Evolutionary conservation across 2,329 filamentous ascomycete species (phyloP).

Genomic region (Trichoderma hamatum): DNA sequence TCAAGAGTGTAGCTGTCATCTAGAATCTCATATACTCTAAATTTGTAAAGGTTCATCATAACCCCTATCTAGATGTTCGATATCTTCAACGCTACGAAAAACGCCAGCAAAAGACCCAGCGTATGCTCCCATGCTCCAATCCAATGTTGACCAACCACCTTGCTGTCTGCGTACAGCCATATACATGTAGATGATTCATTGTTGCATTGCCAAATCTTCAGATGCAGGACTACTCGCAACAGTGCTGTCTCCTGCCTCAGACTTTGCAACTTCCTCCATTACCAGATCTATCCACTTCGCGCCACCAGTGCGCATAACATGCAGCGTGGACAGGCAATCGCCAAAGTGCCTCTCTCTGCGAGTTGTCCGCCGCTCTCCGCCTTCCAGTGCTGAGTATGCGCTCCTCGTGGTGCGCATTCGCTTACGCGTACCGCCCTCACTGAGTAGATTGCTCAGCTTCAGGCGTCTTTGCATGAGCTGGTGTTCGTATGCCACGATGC

Average conservation of each 20-base stretch:
- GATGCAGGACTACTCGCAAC: conserved; percentile 23
- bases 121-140: background rate
- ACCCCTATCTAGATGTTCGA: background rate
- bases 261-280: conserved; percentile 30
- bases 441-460: conserved; percentile 63
- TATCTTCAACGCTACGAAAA: background rate
- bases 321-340: conserved; percentile 58
- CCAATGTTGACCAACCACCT: background rate
- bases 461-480: conserved; percentile 69
- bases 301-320: conserved; percentile 68
- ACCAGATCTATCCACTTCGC: conserved; percentile 43
- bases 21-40: background rate
- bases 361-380: conserved; percentile 67
- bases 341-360: conserved; percentile 75
- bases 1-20: background rate
- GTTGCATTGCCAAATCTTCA: conserved; percentile 18
- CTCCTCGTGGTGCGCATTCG: conserved; percentile 72
- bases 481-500: conserved; percentile 77
- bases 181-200: background rate
- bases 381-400: conserved; percentile 76
- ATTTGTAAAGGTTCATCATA: background rate
- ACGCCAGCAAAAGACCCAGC: background rate
- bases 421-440: conserved; percentile 55
- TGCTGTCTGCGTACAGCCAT: background rate
- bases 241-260: conserved; percentile 20